These are phyloP conservation scores for Oxyria digyna DNA, from an alignment of 148 eudicot genomes.

Conservation along the genomic window DNA sequence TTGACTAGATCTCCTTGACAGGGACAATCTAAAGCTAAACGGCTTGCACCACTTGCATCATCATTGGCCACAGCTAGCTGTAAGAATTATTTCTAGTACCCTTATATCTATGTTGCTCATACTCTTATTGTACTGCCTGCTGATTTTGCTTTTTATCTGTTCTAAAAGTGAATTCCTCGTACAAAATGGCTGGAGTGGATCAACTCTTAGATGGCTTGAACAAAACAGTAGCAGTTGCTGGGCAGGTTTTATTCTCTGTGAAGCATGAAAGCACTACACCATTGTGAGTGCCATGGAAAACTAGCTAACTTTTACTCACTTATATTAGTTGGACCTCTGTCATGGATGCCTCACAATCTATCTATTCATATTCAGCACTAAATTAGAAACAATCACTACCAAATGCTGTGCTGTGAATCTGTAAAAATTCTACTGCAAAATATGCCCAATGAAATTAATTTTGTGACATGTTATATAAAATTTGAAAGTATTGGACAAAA, in stretches of 20 bases:
- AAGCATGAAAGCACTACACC: conserved; percentile 57
- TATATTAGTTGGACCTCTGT: background rate
- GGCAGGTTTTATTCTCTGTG: conserved; percentile 55
- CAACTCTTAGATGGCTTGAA: conserved; percentile 60
- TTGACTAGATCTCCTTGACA: conserved; percentile 19
- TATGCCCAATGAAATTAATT: background rate
- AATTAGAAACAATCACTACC: background rate
- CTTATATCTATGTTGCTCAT: background rate
- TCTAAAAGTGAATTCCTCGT: conserved; percentile 39
- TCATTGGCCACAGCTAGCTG: conserved; percentile 43
- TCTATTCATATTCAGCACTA: background rate
- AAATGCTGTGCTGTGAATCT: background rate
- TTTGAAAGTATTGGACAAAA: too few relatives aligned
- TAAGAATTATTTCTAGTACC: conserved; percentile 15
- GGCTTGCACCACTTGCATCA: conserved; percentile 47
- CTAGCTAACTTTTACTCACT: background rate
- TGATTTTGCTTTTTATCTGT: conserved; percentile 10
- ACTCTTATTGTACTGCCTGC: conserved; percentile 7
- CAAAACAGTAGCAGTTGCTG: conserved; percentile 48
- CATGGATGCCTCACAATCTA: background rate
- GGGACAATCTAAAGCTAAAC: conserved; percentile 60
- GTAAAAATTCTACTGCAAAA: background rate
- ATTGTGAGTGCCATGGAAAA: conserved; percentile 35
- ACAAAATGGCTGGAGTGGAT: conserved; percentile 51
- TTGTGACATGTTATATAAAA: too few relatives aligned